A percentile compares a stretch with the other conserved stretches of the same genome.
Conservation (phyloP, 2,329 filamentous ascomycete genomes). For the Aspergillus nomiae region DNA sequence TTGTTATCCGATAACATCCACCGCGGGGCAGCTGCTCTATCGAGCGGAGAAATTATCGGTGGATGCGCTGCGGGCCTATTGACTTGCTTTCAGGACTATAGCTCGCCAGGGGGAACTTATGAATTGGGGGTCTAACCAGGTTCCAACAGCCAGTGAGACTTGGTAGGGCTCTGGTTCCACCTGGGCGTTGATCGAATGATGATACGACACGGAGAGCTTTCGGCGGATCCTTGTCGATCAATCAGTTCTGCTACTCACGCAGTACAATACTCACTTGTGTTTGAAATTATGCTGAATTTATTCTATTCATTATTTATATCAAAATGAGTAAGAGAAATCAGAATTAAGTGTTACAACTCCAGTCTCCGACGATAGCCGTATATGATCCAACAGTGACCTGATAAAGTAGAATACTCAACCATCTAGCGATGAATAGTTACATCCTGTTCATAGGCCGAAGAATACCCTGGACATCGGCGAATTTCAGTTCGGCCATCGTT, state of each 20-base stretch:
- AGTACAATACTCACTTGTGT: too few species aligned
- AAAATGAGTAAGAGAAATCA: not conserved
- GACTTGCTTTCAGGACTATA: not conserved
- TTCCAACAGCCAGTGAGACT: conserved; percentile 3
- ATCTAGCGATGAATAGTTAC: not conserved
- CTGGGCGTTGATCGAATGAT: conserved; percentile 4
- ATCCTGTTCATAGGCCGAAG: not conserved
- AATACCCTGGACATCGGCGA: conserved; percentile 20
- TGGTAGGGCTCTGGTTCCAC: conserved; percentile 6
- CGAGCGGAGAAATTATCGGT: conserved; percentile 15
- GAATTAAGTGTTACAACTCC: not conserved
- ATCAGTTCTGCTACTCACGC: too few species aligned
- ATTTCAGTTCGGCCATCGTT: conserved; percentile 23
- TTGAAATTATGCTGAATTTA: not conserved
- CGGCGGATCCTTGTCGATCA: not conserved
- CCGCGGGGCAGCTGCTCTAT: conserved; percentile 1
- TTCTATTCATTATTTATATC: not conserved
- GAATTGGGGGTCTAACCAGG: not conserved
- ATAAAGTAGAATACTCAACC: too few species aligned
- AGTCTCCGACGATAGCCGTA: not conserved
- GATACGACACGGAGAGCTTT: conserved; percentile 5
- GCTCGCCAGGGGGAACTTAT: not conserved
- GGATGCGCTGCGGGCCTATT: not conserved
- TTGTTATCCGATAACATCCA: not conserved
- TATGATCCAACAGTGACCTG: not conserved